phyloP scores from a whole-genome alignment of 768 basidiomycete species.

The Trametes sanguinea region DNA sequence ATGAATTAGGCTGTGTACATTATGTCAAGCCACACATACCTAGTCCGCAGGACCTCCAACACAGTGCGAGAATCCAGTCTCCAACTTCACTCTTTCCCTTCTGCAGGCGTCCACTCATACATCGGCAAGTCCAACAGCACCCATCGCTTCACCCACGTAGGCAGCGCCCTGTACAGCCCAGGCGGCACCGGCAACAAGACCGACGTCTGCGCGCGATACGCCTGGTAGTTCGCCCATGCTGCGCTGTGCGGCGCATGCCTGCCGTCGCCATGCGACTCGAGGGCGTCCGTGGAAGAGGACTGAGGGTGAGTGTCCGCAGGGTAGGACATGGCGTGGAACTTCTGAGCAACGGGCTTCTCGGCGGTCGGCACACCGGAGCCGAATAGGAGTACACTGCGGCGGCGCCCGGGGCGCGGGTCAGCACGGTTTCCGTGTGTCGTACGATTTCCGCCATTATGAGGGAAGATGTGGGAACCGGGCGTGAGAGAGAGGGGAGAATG shows the following conservation, averaged over 20 bases:
- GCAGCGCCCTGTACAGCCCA: slow-evolving; percentile 51
- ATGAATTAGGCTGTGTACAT: too few species aligned
- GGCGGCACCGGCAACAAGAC: slow-evolving; percentile 66
- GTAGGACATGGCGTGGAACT: slow-evolving; percentile 55
- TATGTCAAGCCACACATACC: too few species aligned
- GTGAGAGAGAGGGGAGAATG: background rate
- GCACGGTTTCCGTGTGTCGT: too few species aligned
- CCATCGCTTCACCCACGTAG: slow-evolving; percentile 52
- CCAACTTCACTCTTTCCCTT: slow-evolving; percentile 32
- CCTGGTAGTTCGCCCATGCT: slow-evolving; percentile 57
- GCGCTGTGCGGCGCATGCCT: slow-evolving; percentile 13
- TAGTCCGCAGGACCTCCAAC: too few species aligned
- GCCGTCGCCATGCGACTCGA: slow-evolving; percentile 16
- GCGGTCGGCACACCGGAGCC: slow-evolving; percentile 70
- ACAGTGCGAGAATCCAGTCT: too few species aligned
- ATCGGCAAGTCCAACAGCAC: slow-evolving; percentile 64
- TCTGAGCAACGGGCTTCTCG: slow-evolving; percentile 64
- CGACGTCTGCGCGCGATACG: slow-evolving; percentile 57
- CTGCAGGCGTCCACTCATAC: slow-evolving; percentile 56
- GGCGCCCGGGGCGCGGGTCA: background rate
- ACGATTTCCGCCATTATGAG: background rate
- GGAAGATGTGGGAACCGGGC: background rate
- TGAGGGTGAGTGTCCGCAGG: background rate
- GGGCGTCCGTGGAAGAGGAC: slow-evolving; percentile 26
- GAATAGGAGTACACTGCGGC: slow-evolving; percentile 57